phyloP scores from a whole-genome alignment of 139 green algal genomes.

The Klebsormidium nitens region DNA sequence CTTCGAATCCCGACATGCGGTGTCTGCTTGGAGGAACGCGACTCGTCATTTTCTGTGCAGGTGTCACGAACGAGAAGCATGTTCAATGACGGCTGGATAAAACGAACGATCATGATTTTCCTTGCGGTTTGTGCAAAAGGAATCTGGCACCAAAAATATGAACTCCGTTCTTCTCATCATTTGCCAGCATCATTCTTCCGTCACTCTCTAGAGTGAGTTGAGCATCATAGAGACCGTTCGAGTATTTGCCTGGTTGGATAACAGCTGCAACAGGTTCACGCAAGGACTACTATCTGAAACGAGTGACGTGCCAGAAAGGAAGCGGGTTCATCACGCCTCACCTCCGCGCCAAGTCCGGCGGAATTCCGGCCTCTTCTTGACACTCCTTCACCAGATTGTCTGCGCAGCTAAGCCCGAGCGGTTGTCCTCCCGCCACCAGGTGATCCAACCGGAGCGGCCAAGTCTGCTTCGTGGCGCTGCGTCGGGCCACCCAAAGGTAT shows the following conservation, averaged over 20 bases:
- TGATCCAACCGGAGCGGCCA: slow-evolving; percentile 93
- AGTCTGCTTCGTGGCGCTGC: slow-evolving; percentile 72
- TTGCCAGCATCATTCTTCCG: no score
- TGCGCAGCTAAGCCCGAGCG: slow-evolving; percentile 54
- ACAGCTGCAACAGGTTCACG: not conserved
- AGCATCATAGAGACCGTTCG: no score
- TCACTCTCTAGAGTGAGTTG: no score
- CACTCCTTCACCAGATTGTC: slow-evolving; percentile 95
- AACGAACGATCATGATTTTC: no score
- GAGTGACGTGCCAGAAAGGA: not conserved
- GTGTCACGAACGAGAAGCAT: no score
- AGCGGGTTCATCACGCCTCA: not conserved
- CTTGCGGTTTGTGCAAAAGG: no score
- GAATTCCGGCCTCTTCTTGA: slow-evolving; percentile 85
- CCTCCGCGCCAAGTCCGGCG: slow-evolving; percentile 52
- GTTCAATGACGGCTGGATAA: no score
- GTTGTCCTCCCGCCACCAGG: slow-evolving; percentile 81
- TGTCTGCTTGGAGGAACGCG: no score
- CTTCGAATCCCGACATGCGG: no score
- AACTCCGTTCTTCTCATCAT: no score
- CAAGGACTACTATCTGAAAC: not conserved
- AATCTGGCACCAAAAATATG: no score
- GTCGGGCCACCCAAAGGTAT: slow-evolving; percentile 81
- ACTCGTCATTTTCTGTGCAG: no score
- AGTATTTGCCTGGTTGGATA: not conserved